Percentiles rank a stretch among this genome's conserved stretches.
These are phyloP conservation scores for Galerina marginata DNA, from an alignment of 768 basidiomycete species.

Conservation along the genomic window DNA sequence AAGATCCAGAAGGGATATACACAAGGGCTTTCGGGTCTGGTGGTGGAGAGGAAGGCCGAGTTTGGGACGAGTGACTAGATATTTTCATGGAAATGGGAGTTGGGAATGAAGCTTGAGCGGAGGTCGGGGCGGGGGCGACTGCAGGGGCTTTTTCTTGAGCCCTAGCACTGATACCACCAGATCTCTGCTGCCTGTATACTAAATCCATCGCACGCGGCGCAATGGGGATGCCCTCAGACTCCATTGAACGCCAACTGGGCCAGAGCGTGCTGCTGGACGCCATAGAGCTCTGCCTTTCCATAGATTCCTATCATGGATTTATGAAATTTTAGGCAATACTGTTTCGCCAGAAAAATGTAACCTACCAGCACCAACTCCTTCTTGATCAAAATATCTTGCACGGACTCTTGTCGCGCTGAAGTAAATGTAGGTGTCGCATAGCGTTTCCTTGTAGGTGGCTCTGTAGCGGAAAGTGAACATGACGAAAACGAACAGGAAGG, in stretches of 20 bases:
- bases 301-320: constrained; percentile 1
- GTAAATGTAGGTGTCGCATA: background rate
- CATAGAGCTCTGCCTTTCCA: background rate
- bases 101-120: constrained; percentile 4
- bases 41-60: constrained; percentile 28
- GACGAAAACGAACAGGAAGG: no score
- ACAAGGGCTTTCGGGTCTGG: constrained; percentile 43
- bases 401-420: background rate
- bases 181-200: background rate
- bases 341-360: background rate
- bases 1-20: constrained; percentile 46
- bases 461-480: background rate
- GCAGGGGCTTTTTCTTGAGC: constrained; percentile 12
- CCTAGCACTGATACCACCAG: background rate
- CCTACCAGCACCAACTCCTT: constrained; percentile 13
- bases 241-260: background rate
- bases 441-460: background rate
- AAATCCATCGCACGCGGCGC: constrained; percentile 11
- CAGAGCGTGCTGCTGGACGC: constrained; percentile 29
- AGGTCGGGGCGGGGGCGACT: background rate
- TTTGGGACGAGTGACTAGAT: background rate
- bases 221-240: background rate
- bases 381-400: constrained; percentile 2
- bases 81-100: constrained; percentile 2
- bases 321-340: background rate